Evolutionary conservation across 441 rosid species (phyloP), one percentile per base, ranked within the genome.

Genomic region (Daphne laureola): DNA sequence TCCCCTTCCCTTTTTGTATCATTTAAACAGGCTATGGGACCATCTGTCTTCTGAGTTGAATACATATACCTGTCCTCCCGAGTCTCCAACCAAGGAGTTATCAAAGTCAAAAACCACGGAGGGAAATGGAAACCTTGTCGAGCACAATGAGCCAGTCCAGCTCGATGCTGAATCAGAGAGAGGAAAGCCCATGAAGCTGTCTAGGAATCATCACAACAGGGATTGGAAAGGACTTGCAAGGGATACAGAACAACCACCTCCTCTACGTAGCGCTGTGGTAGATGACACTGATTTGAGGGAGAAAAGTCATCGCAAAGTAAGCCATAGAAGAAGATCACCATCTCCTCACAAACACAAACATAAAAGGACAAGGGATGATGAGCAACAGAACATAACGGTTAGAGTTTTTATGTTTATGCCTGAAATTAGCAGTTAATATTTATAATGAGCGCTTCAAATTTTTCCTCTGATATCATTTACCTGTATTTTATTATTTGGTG

Each of bases 11-110:
- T 14, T 35, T 21, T 61, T 31, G 21, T 17, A 7, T 27, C 13
- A 7, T 77, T 59, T 49, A 35, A 59, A 63, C 80, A 93, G 99
- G 99, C 61, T 93, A 69, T 93, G 99, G 99, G 95, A 85, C 74
- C 97, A 90, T 77, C 67, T 90, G 63, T 67, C 84, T 47, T 68
- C 85, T 56, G 75, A 72, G 71, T 49, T 78, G 69, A 78, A 83
- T 72, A 58, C 66, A 16, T 87, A 93, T 69, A 72, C 76, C 54
- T 67, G 51, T 12, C 74, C 80, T 54, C 70, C 57, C 42, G 84
- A 72, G 52, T 54, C 71, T 59, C 31, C 61, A 6, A 43, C 49
- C n/a, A 65, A 64, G 62, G 69, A 77, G 67, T 62, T 47, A 53
- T 53, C 59, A 14, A 54, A 70, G 64, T 53, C 31, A 51, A 66